Evolutionary conservation across 164 flowering plant species (phyloP).

Genomic region (Umbellularia californica): DNA sequence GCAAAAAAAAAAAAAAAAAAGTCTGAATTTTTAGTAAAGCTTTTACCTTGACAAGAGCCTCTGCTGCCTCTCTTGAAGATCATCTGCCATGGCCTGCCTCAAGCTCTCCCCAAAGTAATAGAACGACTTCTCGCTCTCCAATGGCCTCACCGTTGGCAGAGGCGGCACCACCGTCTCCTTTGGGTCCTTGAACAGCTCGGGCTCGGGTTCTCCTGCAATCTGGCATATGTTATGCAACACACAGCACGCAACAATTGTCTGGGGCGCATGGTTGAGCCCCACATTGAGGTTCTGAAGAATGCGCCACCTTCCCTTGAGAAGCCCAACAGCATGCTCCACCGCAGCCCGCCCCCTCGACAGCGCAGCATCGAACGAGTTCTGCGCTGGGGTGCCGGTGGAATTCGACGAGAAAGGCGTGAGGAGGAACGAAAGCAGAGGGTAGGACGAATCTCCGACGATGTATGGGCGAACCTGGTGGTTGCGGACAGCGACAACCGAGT

Average conservation of each 20-base stretch:
- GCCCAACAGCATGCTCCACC: slow-evolving; percentile 79
- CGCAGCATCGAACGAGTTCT: slow-evolving; percentile 73
- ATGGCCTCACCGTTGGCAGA: slow-evolving; percentile 34
- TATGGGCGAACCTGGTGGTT: slow-evolving; percentile 80
- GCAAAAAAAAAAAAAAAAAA: no score
- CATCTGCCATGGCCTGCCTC: slow-evolving; percentile 90
- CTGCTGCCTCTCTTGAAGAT: slow-evolving; percentile 48
- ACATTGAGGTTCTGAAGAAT: slow-evolving; percentile 89
- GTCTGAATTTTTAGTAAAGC: no score
- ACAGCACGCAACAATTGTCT: slow-evolving; percentile 92
- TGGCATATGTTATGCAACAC: slow-evolving; percentile 95
- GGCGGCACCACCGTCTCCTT: slow-evolving; percentile 48
- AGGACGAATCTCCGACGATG: slow-evolving; percentile 85
- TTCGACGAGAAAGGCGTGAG: slow-evolving; percentile 69
- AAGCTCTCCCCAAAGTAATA: slow-evolving; percentile 63
- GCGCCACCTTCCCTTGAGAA: slow-evolving; percentile 89
- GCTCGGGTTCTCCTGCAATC: slow-evolving; percentile 93
- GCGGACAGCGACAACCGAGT: slow-evolving; percentile 58
- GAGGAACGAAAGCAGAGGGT: slow-evolving; percentile 70
- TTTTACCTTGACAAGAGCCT: slow-evolving; percentile 49
- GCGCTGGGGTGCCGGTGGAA: slow-evolving; percentile 46
- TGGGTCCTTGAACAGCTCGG: slow-evolving; percentile 66
- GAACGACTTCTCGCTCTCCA: slow-evolving; percentile 75
- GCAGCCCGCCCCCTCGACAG: slow-evolving; percentile 65
- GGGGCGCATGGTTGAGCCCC: slow-evolving; percentile 82